Conservation (phyloP, 176 grass and related monocot genomes). For the Zea mays region DNA sequence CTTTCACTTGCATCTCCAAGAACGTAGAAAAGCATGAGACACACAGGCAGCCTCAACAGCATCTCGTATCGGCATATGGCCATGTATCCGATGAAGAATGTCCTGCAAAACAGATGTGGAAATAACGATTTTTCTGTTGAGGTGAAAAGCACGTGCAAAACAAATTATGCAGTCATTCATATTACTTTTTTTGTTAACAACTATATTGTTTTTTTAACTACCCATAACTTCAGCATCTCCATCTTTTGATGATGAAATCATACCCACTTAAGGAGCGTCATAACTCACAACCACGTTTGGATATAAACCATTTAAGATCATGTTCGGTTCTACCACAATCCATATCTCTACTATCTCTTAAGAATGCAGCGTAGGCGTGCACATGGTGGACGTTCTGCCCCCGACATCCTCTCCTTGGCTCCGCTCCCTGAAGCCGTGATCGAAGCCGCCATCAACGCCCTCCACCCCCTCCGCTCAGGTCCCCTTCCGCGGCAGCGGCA, state of each 20-base stretch:
- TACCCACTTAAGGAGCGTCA: constrained; percentile 1
- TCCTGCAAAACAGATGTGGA: not conserved
- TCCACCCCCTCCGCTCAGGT: too few relatives aligned
- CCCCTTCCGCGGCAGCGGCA: too few relatives aligned
- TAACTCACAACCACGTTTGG: not conserved
- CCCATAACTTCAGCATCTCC: too few relatives aligned
- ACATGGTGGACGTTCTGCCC: too few relatives aligned
- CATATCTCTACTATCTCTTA: too few relatives aligned
- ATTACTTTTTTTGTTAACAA: not conserved
- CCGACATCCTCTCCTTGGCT: too few relatives aligned
- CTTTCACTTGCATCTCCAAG: constrained; percentile 10
- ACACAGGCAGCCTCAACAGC: constrained; percentile 11
- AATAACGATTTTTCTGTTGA: not conserved
- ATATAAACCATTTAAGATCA: not conserved
- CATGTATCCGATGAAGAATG: constrained; percentile 1
- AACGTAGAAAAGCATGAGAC: constrained; percentile 2
- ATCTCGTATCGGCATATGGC: constrained; percentile 18
- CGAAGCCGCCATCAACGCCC: too few relatives aligned
- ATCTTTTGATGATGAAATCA: not conserved
- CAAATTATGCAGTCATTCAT: not conserved
- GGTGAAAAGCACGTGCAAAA: too few relatives aligned
- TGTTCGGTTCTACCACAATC: too few relatives aligned
- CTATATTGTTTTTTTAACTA: not conserved
- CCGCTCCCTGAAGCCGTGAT: too few relatives aligned
- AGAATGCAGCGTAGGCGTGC: too few relatives aligned